These are phyloP conservation scores for Trametes maxima DNA, from an alignment of 768 basidiomycete genomes.

Conservation along the genomic window DNA sequence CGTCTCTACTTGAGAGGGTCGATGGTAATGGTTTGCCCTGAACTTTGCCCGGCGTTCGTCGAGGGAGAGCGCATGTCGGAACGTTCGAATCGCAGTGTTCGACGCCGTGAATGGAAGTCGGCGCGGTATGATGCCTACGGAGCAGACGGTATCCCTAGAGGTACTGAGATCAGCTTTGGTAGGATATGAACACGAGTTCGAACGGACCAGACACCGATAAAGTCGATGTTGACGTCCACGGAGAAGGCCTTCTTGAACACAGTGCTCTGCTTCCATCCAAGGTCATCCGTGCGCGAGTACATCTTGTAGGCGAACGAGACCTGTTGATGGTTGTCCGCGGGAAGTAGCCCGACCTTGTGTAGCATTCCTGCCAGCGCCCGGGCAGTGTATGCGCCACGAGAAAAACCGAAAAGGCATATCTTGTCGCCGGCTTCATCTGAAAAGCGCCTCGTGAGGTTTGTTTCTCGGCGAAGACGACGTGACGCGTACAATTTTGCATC, in stretches of 20 bases:
- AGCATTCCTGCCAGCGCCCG: conserved; percentile 80
- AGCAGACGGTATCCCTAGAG: conserved; percentile 68
- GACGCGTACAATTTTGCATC: conserved; percentile 69
- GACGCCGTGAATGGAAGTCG: conserved; percentile 66
- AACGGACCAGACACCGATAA: conserved; percentile 71
- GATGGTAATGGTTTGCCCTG: conserved; percentile 35
- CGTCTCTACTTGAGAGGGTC: conserved; percentile 39
- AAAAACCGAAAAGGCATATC: conserved; percentile 82
- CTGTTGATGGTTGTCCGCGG: conserved; percentile 70
- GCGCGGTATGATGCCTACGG: conserved; percentile 66
- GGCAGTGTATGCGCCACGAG: conserved; percentile 74
- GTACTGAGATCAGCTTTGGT: background rate
- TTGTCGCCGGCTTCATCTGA: conserved; percentile 68
- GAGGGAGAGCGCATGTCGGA: conserved; percentile 73
- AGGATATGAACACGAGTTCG: background rate
- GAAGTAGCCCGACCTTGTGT: conserved; percentile 75
- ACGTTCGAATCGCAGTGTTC: conserved; percentile 60
- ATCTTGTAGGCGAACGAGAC: conserved; percentile 80
- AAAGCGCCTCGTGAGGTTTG: background rate
- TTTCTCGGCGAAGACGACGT: background rate
- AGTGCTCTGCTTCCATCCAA: conserved; percentile 63
- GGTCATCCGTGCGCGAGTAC: conserved; percentile 59
- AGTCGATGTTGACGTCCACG: conserved; percentile 69
- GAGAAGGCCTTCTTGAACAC: conserved; percentile 77
- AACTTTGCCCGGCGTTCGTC: conserved; percentile 71